Evolutionary conservation across 2,329 filamentous ascomycete species (phyloP).

Genomic region (Onygena corvina): DNA sequence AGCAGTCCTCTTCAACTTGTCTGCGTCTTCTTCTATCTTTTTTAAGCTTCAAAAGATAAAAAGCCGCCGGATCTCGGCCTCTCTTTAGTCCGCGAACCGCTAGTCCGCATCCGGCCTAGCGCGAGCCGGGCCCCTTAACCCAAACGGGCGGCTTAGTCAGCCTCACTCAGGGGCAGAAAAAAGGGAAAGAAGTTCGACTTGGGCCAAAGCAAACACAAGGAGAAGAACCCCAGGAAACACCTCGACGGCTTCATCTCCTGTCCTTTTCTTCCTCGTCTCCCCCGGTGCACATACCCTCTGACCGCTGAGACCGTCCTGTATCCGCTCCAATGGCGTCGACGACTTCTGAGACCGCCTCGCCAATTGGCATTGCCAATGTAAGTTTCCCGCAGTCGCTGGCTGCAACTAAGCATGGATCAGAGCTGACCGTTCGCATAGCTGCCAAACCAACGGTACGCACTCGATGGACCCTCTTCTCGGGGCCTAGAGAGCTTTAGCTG

Average conservation of each 20-base stretch:
- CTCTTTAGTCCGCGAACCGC: constrained; percentile 8
- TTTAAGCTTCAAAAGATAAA: neutral
- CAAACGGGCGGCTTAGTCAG: constrained; percentile 17
- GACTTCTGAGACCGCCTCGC: constrained; percentile 47
- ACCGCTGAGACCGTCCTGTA: no score
- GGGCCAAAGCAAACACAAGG: constrained; percentile 14
- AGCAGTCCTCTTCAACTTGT: no score
- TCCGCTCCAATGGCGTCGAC: constrained; percentile 14
- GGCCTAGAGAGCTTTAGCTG: constrained; percentile 17
- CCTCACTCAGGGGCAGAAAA: constrained; percentile 24
- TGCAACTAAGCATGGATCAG: neutral
- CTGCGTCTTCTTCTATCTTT: neutral
- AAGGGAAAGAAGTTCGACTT: neutral
- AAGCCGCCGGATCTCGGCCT: no score
- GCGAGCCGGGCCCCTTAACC: constrained; percentile 20
- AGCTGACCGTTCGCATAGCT: constrained; percentile 35
- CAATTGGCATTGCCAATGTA: constrained; percentile 65
- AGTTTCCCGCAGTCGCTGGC: constrained; percentile 20
- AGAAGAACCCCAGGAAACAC: constrained; percentile 10
- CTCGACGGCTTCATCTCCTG: no score
- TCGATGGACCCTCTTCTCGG: neutral
- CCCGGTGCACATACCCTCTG: constrained; percentile 13
- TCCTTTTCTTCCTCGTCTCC: constrained; percentile 12
- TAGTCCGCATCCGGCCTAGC: constrained; percentile 23
- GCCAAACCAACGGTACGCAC: constrained; percentile 53